phyloP scores from a whole-genome alignment of 140 eudicot genomes.

The Anethum foeniculum region DNA sequence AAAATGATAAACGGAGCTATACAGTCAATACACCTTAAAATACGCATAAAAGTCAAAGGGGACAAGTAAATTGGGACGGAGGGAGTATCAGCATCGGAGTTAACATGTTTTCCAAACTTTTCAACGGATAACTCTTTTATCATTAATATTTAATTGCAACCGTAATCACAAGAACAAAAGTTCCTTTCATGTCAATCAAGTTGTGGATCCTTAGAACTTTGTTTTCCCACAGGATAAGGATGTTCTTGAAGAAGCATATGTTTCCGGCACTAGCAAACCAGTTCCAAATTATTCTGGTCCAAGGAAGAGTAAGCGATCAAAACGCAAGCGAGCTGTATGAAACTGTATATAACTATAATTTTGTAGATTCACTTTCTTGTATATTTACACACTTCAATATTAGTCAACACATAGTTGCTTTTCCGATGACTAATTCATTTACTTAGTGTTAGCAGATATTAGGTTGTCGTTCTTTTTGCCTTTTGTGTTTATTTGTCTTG shows the following conservation, averaged over 20 bases:
- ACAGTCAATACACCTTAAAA: too few species aligned
- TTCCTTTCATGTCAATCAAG: neutral
- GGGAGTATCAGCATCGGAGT: neutral
- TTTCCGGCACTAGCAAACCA: constrained; percentile 49
- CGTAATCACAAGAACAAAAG: neutral
- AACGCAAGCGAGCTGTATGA: constrained; percentile 91
- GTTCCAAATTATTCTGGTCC: constrained; percentile 58
- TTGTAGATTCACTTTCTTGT: constrained; percentile 39
- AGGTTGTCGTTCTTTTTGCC: neutral
- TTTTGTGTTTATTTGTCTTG: neutral
- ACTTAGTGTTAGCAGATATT: constrained; percentile 14
- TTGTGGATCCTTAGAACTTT: constrained; percentile 1
- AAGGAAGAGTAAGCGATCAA: constrained; percentile 87
- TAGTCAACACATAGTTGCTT: constrained; percentile 47
- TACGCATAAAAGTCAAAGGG: too few species aligned
- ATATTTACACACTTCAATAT: constrained; percentile 33
- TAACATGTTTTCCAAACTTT: neutral
- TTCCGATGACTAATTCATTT: constrained; percentile 28
- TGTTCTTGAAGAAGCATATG: constrained; percentile 60
- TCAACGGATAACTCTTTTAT: neutral
- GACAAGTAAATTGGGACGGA: too few species aligned
- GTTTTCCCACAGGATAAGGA: constrained; percentile 43
- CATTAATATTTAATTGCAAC: neutral
- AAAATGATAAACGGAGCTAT: too few species aligned
- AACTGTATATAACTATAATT: constrained; percentile 21